Evolutionary conservation across 352 stramenopile genomes (phyloP).

Genomic region (Globisporangium acanthophoron): DNA sequence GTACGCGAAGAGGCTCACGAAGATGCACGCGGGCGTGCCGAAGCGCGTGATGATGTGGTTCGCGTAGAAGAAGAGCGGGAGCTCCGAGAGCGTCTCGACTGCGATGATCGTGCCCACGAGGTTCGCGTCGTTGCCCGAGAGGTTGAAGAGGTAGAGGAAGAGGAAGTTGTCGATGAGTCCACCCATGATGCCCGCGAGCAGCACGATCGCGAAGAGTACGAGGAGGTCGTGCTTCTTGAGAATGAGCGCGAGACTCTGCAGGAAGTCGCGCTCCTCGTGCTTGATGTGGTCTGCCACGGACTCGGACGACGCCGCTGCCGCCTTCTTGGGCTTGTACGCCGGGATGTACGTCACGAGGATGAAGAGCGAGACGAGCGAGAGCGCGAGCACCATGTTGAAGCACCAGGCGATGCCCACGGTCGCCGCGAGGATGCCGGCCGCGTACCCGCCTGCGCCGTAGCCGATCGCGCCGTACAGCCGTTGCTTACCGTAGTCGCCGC

Average conservation of each 20-base stretch:
- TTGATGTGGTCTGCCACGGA: conserved; percentile 1
- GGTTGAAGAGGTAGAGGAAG: conserved; percentile 68
- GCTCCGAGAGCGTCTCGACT: conserved; percentile 60
- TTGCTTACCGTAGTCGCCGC: conserved; percentile 75
- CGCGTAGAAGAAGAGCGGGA: conserved; percentile 72
- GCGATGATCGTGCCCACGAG: conserved; percentile 67
- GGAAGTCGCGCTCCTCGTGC: conserved; percentile 27
- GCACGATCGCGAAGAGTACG: conserved; percentile 56
- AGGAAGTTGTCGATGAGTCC: conserved; percentile 70
- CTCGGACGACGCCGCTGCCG: not conserved
- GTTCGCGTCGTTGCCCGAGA: conserved; percentile 52
- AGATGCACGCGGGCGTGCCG: conserved; percentile 45
- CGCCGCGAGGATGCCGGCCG: conserved; percentile 51
- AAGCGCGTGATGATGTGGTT: conserved; percentile 61
- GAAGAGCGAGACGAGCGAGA: conserved; percentile 50
- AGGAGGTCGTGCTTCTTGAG: conserved; percentile 51
- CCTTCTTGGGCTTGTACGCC: conserved; percentile 22
- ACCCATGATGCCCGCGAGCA: conserved; percentile 54
- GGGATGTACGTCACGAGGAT: conserved; percentile 51
- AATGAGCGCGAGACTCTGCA: conserved; percentile 35
- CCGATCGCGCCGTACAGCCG: conserved; percentile 64
- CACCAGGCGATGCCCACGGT: conserved; percentile 68
- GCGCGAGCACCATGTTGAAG: conserved; percentile 69
- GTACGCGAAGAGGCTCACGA: conserved; percentile 48
- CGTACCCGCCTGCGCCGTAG: conserved; percentile 61